Percentiles rank a stretch among this genome's conserved stretches.
Evolutionary conservation across 2,329 filamentous ascomycete species (phyloP).

Genomic region (Ciborinia camelliae): DNA sequence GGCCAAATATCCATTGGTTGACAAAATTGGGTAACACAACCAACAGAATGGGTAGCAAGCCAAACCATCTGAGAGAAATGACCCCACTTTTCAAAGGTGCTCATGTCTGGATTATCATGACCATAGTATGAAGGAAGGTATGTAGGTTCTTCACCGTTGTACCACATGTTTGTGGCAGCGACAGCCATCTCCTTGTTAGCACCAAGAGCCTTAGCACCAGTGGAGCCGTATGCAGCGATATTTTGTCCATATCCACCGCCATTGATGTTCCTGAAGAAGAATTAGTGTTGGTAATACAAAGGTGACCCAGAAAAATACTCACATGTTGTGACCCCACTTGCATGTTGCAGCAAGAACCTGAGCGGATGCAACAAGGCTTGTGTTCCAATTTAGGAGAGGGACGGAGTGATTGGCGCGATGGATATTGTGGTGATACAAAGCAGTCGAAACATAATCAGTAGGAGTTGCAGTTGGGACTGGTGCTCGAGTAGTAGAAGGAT

Average conservation of each 20-base stretch:
- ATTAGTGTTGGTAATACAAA: background rate
- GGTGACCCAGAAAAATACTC: constrained; percentile 40
- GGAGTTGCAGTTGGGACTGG: constrained; percentile 18
- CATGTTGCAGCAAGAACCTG: constrained; percentile 20
- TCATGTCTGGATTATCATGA: constrained; percentile 54
- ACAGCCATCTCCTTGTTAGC: constrained; percentile 52
- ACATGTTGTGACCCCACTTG: constrained; percentile 51
- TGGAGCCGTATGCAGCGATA: constrained; percentile 63
- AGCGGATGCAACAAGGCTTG: constrained; percentile 18
- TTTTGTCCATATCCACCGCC: constrained; percentile 80
- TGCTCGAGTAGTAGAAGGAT: constrained; percentile 16
- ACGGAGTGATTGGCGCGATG: constrained; percentile 20
- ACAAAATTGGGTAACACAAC: constrained; percentile 58
- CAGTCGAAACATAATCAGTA: constrained; percentile 18
- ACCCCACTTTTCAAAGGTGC: constrained; percentile 63
- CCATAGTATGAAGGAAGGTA: constrained; percentile 58
- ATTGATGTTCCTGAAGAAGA: constrained; percentile 45
- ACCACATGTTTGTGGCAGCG: constrained; percentile 78
- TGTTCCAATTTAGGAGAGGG: constrained; percentile 14
- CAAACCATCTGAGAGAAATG: constrained; percentile 74
- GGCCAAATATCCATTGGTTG: constrained; percentile 42
- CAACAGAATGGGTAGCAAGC: constrained; percentile 57
- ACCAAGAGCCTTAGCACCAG: constrained; percentile 46
- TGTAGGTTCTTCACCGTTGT: constrained; percentile 71
- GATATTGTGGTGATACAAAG: constrained; percentile 20